Evolutionary conservation across 192 early-diverging fungal species (phyloP).

Genomic region (Linnemannia exigua): DNA sequence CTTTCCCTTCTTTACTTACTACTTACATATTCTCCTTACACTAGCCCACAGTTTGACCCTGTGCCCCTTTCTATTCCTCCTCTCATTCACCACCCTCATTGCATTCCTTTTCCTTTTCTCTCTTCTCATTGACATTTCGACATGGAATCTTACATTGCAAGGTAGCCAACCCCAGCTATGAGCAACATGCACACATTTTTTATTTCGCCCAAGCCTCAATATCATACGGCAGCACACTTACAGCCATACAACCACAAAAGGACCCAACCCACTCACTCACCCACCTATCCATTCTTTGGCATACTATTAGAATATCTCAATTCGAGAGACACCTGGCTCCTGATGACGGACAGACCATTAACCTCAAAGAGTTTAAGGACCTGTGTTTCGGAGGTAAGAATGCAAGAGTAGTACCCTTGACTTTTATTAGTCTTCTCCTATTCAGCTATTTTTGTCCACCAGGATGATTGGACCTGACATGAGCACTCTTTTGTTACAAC

Average conservation of each 20-base stretch:
- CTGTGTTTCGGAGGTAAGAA: conserved; percentile 48
- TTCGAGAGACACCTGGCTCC: conserved; percentile 35
- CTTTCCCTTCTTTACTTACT: not conserved
- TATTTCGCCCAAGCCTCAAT: not conserved
- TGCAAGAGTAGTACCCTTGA: too few species aligned
- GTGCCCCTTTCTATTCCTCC: not conserved
- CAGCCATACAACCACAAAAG: not conserved
- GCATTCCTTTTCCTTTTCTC: not conserved
- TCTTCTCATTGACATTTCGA: not conserved
- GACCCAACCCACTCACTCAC: too few species aligned
- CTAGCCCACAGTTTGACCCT: not conserved
- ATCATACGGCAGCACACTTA: too few species aligned
- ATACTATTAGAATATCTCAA: conserved; percentile 27
- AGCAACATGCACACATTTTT: not conserved
- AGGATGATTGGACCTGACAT: not conserved
- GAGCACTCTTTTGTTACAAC: not conserved
- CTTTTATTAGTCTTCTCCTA: too few species aligned
- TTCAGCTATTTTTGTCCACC: not conserved
- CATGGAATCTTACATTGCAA: conserved; percentile 55
- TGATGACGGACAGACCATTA: conserved; percentile 22
- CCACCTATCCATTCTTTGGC: not conserved
- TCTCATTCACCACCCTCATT: conserved; percentile 6
- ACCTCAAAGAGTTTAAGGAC: conserved; percentile 27
- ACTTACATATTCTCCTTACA: not conserved
- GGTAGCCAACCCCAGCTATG: conserved; percentile 5